Evolutionary conservation across 148 eudicot genomes (phyloP).

Genomic region (Rhododendron simsii): DNA sequence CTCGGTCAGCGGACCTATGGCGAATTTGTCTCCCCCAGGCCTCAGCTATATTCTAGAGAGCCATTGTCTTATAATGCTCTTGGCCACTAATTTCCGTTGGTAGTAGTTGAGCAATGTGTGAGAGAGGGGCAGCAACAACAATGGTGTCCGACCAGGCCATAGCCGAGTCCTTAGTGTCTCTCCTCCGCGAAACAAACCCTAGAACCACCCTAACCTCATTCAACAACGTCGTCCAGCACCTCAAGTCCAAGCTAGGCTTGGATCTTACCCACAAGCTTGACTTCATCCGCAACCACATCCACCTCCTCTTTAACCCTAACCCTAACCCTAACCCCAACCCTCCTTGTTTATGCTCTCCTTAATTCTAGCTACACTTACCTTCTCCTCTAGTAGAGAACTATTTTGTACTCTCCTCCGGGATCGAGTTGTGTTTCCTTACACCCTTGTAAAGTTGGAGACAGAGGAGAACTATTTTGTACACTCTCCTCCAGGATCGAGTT

Average conservation of each 20-base stretch:
- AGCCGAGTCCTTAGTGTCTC: constrained; percentile 41
- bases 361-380: too few relatives aligned
- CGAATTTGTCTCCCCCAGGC: too few relatives aligned
- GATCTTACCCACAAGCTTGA: constrained; percentile 26
- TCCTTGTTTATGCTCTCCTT: not conserved
- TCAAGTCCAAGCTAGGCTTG: constrained; percentile 58
- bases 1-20: too few relatives aligned
- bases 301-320: constrained; percentile 21
- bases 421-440: too few relatives aligned
- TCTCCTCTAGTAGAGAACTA: too few relatives aligned
- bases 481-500: too few relatives aligned
- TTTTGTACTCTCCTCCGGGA: too few relatives aligned
- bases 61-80: too few relatives aligned
- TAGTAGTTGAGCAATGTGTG: not conserved
- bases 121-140: constrained; percentile 9
- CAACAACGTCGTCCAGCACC: constrained; percentile 46
- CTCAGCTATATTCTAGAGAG: too few relatives aligned
- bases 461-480: too few relatives aligned
- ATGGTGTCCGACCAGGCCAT: constrained; percentile 10
- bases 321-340: constrained; percentile 5
- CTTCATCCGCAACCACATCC: constrained; percentile 34
- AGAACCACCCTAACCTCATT: constrained; percentile 33
- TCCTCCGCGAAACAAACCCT: constrained; percentile 55
- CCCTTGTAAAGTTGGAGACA: too few relatives aligned
- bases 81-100: not conserved